These are phyloP conservation scores for Verbena officinalis DNA, from an alignment of 257 asterid genomes.

Conservation along the genomic window DNA sequence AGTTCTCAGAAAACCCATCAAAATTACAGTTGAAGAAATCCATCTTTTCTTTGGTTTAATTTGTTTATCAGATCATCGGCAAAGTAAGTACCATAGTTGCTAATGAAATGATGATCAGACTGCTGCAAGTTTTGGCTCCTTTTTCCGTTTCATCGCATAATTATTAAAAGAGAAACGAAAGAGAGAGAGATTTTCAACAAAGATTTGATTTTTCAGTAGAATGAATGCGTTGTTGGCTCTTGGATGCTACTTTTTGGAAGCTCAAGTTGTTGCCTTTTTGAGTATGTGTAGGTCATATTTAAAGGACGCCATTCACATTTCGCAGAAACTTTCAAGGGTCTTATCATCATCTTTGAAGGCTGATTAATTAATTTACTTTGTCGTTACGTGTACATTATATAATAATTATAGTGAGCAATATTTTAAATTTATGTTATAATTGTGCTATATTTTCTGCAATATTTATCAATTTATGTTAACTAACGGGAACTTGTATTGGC, in stretches of 20 bases:
- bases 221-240: conserved; percentile 24
- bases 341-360: not conserved
- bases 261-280: conserved; percentile 17
- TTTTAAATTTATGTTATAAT: too few relatives aligned
- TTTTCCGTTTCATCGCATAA: conserved; percentile 31
- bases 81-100: conserved; percentile 32
- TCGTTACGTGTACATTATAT: not conserved
- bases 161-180: conserved; percentile 6
- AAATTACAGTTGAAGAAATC: conserved; percentile 40
- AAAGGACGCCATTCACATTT: not conserved
- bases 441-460: not conserved
- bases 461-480: too few relatives aligned
- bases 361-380: not conserved
- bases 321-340: not conserved
- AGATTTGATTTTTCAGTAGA: not conserved
- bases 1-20: conserved; percentile 43
- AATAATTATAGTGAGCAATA: not conserved
- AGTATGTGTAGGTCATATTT: conserved; percentile 22
- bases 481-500: too few relatives aligned
- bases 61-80: conserved; percentile 25
- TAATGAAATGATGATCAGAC: too few relatives aligned
- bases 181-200: not conserved
- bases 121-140: conserved; percentile 9
- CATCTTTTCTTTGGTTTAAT: conserved; percentile 43
- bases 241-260: conserved; percentile 15